phyloP scores from a whole-genome alignment of 352 stramenopile species.

The Pythium phragmitis region DNA sequence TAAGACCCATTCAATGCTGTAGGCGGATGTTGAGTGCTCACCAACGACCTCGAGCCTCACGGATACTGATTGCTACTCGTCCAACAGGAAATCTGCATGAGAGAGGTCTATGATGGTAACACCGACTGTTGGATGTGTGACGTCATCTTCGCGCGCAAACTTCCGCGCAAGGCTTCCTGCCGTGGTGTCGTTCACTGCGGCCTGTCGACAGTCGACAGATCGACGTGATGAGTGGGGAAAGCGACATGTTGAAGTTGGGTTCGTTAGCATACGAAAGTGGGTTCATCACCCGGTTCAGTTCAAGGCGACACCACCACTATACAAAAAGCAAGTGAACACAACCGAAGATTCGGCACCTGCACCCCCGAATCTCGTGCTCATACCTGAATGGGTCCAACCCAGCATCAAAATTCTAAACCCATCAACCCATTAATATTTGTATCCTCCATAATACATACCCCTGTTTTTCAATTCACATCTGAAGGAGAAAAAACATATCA shows the following conservation, averaged over 20 bases:
- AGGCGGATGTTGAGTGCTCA: no score
- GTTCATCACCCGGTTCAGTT: slow-evolving; percentile 1
- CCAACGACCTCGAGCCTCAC: no score
- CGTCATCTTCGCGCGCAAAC: no score
- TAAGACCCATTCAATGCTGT: no score
- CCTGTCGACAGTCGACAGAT: background rate
- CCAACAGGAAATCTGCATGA: no score
- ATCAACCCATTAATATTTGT: background rate
- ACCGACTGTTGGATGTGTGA: no score
- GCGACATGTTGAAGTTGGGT: slow-evolving; percentile 20
- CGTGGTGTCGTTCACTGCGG: background rate
- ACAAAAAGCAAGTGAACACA: slow-evolving; percentile 7
- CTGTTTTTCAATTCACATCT: no score
- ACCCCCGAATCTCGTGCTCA: slow-evolving; percentile 1
- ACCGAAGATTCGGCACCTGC: background rate
- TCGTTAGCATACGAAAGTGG: background rate
- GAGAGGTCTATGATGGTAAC: no score
- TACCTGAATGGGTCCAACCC: background rate
- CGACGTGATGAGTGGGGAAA: slow-evolving; percentile 1
- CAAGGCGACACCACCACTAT: background rate
- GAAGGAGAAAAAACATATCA: no score
- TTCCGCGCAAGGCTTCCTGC: background rate
- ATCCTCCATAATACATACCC: background rate
- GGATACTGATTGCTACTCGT: no score
- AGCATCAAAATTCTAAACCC: background rate